Conservation (phyloP, 139 green algal genomes). For the Eudorina sp. region DNA sequence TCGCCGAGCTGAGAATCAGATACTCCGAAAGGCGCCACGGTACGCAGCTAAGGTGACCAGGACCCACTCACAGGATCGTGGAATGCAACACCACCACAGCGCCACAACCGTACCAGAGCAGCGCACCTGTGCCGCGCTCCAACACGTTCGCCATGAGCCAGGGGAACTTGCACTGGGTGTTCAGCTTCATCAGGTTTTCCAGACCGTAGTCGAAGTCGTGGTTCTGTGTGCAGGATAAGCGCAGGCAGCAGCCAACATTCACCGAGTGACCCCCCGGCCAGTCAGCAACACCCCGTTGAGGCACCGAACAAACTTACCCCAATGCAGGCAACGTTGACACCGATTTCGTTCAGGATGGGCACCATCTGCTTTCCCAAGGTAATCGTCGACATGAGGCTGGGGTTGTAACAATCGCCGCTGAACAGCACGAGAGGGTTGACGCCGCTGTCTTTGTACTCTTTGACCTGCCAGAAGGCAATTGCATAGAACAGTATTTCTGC, state of each 20-base stretch:
- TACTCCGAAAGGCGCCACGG: no score
- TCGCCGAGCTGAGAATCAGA: no score
- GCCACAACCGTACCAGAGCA: no score
- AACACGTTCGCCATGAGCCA: constrained; percentile 89
- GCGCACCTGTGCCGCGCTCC: constrained; percentile 65
- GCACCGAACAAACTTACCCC: constrained; percentile 50
- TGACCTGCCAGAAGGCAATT: constrained; percentile 50
- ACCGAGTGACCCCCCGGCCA: no score
- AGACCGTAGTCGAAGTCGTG: constrained; percentile 77
- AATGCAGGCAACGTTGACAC: constrained; percentile 70
- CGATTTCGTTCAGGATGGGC: constrained; percentile 79
- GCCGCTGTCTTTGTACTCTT: constrained; percentile 28
- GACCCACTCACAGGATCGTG: no score
- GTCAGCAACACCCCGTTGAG: no score
- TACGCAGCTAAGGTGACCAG: no score
- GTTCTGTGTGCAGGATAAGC: constrained; percentile 48
- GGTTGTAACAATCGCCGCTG: constrained; percentile 83
- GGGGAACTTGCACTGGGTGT: constrained; percentile 75
- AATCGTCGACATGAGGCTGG: constrained; percentile 78
- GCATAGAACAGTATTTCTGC: no score
- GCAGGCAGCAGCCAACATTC: not conserved
- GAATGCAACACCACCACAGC: no score
- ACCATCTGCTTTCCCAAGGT: constrained; percentile 86
- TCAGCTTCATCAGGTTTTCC: constrained; percentile 67
- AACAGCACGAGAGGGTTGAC: constrained; percentile 83